Percentiles rank a stretch among this genome's conserved stretches.
phyloP scores from a whole-genome alignment of 1,284 basidiomycete genomes.

The Tilletiaria anomala region DNA sequence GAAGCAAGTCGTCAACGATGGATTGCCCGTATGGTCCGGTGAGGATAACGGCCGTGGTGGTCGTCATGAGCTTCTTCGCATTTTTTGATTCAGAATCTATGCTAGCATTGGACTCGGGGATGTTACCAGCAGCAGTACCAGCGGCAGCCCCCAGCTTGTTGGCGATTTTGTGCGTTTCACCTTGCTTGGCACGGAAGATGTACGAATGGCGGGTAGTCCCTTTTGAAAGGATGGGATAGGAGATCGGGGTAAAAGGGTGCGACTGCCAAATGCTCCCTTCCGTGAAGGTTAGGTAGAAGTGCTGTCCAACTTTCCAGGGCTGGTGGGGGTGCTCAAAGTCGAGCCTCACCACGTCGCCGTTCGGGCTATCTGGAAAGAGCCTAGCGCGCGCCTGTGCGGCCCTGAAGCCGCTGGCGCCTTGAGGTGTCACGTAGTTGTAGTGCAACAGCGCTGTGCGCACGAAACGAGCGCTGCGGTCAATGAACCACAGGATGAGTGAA shows the following conservation, averaged over 20 bases:
- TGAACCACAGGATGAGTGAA: constrained; percentile 7
- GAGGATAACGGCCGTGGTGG: constrained; percentile 5
- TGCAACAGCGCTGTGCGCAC: constrained; percentile 4
- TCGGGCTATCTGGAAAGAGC: constrained; percentile 1
- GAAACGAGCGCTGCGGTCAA: constrained; percentile 5
- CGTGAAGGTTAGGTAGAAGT: constrained; percentile 10
- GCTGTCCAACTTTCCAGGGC: constrained; percentile 7
- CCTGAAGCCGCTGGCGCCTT: constrained; percentile 4
- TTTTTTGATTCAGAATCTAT: too few species aligned
- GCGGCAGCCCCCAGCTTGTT: neutral
- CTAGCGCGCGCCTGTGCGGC: constrained; percentile 2
- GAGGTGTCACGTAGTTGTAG: constrained; percentile 7
- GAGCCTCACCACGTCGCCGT: constrained; percentile 8
- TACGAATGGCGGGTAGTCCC: constrained; percentile 3
- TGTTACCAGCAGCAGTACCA: neutral
- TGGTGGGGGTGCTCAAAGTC: constrained; percentile 9
- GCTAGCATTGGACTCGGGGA: too few species aligned
- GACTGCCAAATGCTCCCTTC: constrained; percentile 10
- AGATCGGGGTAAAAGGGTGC: constrained; percentile 10
- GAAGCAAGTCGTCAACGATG: too few species aligned
- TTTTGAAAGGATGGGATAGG: constrained; percentile 1
- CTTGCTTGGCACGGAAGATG: constrained; percentile 8
- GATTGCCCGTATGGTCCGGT: constrained; percentile 9
- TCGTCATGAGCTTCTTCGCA: too few species aligned
- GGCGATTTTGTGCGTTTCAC: constrained; percentile 9